Evolutionary conservation across 176 grass and related monocot genomes (phyloP), one percentile per base, ranked within the genome.

Genomic region (Rhipidocladum racemiflorum): DNA sequence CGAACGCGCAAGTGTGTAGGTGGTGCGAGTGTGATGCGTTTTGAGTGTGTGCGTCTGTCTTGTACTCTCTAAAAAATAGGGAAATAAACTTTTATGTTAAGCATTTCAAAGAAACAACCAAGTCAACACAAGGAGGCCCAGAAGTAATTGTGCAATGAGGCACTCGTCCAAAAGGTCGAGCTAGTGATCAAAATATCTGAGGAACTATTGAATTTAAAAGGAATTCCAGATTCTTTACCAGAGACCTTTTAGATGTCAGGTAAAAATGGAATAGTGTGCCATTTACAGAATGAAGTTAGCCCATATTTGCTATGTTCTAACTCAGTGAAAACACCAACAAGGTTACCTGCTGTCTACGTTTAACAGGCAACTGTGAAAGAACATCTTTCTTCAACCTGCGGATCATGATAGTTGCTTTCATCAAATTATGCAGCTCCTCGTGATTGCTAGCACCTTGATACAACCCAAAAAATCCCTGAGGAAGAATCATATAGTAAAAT

Each of bases 401-500:
- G 65, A 97, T 97, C 95, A 97, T 94, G 70, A 94, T 82, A 43
- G 95, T 97, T 84, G 95, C 90, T 85, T 94, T 97, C 90, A 97
- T 92, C 85, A 97, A 87, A 88, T 89, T 93, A 91, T 97, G 95
- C 20, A 97, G 91, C 78, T 94, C 95, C 39, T 94, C 92, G 36
- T 97, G 95, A 79, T 97, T 97, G 79, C 95, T 97, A 73, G 95
- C 95, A 83, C 95, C 95, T 97, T 97, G 95, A 79, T 89, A 94
- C 54, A 86, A 18, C 72, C 95, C 95, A 72, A 89, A 97, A 15
- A 76, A 29, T 6, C 90, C 88, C 92, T 94, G 82, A 36, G 35
- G 27, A 88, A 88, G 61, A 15, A 65, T 61, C 57, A 73, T 75
- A 65, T 74, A 79, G 18, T 76, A 68, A 45, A 51, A 61, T 83